These are phyloP conservation scores for Trichophyton mentagrophytes DNA, from an alignment of 2,329 filamentous ascomycete genomes.

Conservation along the genomic window DNA sequence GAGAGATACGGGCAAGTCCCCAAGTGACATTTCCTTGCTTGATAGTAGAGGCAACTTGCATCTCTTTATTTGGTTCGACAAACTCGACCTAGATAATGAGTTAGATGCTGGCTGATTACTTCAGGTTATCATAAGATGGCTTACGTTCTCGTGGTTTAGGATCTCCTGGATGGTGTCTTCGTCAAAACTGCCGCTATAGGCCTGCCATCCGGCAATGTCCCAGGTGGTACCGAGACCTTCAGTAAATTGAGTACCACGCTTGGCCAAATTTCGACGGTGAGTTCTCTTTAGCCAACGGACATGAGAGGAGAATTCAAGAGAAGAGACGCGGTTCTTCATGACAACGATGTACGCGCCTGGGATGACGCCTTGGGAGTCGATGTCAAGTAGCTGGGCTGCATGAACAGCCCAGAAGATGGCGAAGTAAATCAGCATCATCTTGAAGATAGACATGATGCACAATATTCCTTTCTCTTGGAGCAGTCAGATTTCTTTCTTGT, in stretches of 20 bases:
- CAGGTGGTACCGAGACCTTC: constrained; percentile 9
- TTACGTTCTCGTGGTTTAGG: background rate
- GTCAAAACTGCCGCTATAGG: constrained; percentile 11
- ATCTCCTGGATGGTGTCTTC: constrained; percentile 12
- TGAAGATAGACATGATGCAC: constrained; percentile 12
- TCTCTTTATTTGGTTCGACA: constrained; percentile 9
- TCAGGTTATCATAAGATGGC: background rate
- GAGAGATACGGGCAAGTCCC: constrained; percentile 27
- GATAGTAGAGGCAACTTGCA: constrained; percentile 10
- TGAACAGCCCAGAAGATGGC: constrained; percentile 9
- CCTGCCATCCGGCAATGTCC: constrained; percentile 8
- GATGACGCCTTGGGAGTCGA: constrained; percentile 1
- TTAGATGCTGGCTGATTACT: background rate
- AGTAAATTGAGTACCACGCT: constrained; percentile 6
- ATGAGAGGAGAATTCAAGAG: constrained; percentile 10
- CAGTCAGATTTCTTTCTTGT: background rate
- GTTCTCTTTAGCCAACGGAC: constrained; percentile 8
- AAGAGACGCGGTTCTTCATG: constrained; percentile 11
- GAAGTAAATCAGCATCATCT: constrained; percentile 9
- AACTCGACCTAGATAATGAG: constrained; percentile 10
- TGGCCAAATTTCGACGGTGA: constrained; percentile 9
- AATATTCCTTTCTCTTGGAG: background rate
- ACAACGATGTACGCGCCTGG: constrained; percentile 12
- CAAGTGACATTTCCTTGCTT: constrained; percentile 19
- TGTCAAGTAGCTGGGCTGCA: constrained; percentile 10